Conservation (phyloP, 2,329 filamentous ascomycete genomes). For the Fusarium mundagurra region DNA sequence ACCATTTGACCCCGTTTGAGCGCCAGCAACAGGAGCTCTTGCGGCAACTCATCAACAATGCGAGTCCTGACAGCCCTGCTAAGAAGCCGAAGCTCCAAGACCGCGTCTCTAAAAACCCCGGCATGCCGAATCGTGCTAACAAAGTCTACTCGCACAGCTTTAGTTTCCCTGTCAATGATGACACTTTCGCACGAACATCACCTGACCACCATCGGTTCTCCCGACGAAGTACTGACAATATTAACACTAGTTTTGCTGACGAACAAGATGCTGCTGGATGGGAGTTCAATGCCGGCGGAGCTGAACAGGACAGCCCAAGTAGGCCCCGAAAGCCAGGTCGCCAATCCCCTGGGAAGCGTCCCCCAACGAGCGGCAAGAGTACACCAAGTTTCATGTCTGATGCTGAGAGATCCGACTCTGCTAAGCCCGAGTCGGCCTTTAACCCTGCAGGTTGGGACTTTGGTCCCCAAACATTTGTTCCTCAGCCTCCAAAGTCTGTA, state of each 20-base stretch:
- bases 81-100: conserved; percentile 20
- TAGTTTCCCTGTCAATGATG: conserved; percentile 57
- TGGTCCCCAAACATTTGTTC: conserved; percentile 64
- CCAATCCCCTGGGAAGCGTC: conserved; percentile 51
- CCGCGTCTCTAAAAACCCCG: background rate
- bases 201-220: conserved; percentile 54
- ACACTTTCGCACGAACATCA: conserved; percentile 51
- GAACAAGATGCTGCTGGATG: conserved; percentile 57
- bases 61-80: conserved; percentile 20
- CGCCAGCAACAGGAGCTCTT: conserved; percentile 52
- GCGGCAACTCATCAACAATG: conserved; percentile 49
- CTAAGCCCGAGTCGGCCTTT: conserved; percentile 51
- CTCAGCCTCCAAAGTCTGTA: conserved; percentile 53
- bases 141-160: conserved; percentile 57
- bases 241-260: conserved; percentile 68
- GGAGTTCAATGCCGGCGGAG: conserved; percentile 63
- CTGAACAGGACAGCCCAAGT: conserved; percentile 42
- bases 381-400: conserved; percentile 36
- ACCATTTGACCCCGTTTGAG: conserved; percentile 52
- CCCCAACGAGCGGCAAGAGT: conserved; percentile 34
- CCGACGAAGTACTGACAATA: conserved; percentile 66
- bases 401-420: conserved; percentile 39
- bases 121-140: conserved; percentile 46
- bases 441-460: conserved; percentile 67
- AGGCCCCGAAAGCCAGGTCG: conserved; percentile 52